phyloP scores from a whole-genome alignment of 148 eudicot species.

The Pharnaceum exiguum region DNA sequence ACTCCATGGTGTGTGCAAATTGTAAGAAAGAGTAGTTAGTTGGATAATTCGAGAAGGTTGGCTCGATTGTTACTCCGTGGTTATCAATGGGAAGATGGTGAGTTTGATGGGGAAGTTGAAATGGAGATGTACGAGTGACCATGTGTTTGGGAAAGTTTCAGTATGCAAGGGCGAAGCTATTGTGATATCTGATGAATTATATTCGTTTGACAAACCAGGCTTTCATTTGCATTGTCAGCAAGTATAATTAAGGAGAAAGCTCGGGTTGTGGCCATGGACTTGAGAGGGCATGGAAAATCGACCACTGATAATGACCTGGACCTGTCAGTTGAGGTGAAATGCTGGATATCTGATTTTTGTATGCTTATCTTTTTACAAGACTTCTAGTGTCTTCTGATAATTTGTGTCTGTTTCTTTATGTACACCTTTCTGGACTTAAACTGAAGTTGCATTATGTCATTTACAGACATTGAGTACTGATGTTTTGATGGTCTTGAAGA shows the following conservation, averaged over 20 bases:
- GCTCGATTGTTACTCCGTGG: too few species aligned
- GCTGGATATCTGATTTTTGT: background rate
- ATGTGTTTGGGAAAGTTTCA: background rate
- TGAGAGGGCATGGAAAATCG: conserved; percentile 96
- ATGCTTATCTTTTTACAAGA: background rate
- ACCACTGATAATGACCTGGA: conserved; percentile 77
- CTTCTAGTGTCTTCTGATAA: background rate
- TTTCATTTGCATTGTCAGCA: conserved; percentile 89
- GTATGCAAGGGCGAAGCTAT: background rate
- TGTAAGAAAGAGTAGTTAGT: too few species aligned
- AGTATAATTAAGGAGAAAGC: conserved; percentile 77
- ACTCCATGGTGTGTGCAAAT: too few species aligned
- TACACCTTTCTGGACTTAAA: background rate
- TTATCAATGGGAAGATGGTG: too few species aligned
- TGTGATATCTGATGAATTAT: conserved; percentile 15
- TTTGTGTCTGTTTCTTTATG: background rate
- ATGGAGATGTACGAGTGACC: background rate
- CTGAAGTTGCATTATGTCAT: conserved; percentile 14
- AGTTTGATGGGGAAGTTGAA: too few species aligned
- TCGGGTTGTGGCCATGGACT: conserved; percentile 85
- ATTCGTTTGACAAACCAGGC: conserved; percentile 58
- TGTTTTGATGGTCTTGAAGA: conserved; percentile 77
- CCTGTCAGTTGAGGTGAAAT: conserved; percentile 70
- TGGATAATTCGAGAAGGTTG: too few species aligned
- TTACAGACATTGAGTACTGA: conserved; percentile 76